phyloP scores from a whole-genome alignment of 1,284 basidiomycete genomes.

The Ustilago trichophora region DNA sequence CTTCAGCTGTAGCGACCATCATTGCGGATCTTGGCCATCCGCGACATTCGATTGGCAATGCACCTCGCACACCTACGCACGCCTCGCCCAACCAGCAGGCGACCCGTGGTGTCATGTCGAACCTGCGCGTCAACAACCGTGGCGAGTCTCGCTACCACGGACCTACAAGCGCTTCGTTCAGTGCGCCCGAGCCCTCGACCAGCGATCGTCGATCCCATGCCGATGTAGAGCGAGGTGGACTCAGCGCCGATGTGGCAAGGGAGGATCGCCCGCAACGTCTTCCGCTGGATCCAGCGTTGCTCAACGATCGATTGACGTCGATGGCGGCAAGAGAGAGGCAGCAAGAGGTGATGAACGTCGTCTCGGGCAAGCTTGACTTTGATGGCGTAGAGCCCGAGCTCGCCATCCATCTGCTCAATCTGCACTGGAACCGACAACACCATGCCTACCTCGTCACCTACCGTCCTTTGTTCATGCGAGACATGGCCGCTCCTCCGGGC shows the following conservation, averaged over 20 bases:
- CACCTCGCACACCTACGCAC: neutral
- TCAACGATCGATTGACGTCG: slow-evolving; percentile 47
- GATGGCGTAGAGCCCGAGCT: slow-evolving; percentile 61
- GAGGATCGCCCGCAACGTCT: no score
- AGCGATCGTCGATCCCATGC: neutral
- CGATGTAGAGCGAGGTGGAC: neutral
- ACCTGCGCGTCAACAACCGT: slow-evolving; percentile 19
- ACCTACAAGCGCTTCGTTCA: slow-evolving; percentile 19
- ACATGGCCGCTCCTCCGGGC: slow-evolving; percentile 56
- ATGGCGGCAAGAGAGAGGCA: slow-evolving; percentile 48
- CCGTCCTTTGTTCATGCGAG: slow-evolving; percentile 58
- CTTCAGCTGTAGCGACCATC: slow-evolving; percentile 14
- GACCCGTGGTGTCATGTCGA: slow-evolving; percentile 10
- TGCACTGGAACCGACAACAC: slow-evolving; percentile 66
- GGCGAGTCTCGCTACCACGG: slow-evolving; percentile 25
- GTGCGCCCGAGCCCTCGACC: neutral
- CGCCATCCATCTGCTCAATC: slow-evolving; percentile 57
- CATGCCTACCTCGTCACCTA: slow-evolving; percentile 63
- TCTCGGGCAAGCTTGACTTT: slow-evolving; percentile 60
- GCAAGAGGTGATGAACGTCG: slow-evolving; percentile 58
- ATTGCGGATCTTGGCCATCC: slow-evolving; percentile 13
- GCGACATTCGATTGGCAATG: neutral
- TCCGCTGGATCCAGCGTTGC: slow-evolving; percentile 3
- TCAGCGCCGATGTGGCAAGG: no score
- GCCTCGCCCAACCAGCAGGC: slow-evolving; percentile 1